Evolutionary conservation across 2,329 filamentous ascomycete species (phyloP).

Genomic region (Colletotrichum caudatum): DNA sequence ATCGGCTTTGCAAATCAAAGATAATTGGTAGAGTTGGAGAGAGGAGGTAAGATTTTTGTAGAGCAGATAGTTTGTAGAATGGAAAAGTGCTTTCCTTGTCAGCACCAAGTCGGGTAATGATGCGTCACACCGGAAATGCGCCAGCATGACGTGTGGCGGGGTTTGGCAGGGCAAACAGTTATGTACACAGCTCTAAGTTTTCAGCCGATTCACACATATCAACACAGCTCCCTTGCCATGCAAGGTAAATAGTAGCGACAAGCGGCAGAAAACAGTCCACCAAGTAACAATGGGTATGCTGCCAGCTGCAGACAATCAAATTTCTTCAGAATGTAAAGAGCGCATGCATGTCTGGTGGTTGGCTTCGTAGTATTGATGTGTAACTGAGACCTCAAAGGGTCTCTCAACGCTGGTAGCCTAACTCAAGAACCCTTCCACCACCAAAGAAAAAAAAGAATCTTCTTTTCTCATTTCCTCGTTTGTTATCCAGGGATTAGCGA

Average conservation of each 20-base stretch:
- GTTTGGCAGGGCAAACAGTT: slow-evolving; percentile 36
- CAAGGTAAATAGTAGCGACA: no score
- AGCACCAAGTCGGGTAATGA: background rate
- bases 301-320: background rate
- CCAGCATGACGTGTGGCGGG: slow-evolving; percentile 42
- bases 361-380: slow-evolving; percentile 8
- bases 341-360: background rate
- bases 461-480: slow-evolving; percentile 3
- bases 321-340: background rate
- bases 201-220: background rate
- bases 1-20: background rate
- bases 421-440: slow-evolving; percentile 10
- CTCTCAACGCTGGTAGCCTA: slow-evolving; percentile 8
- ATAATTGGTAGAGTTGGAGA: background rate
- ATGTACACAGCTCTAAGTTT: background rate
- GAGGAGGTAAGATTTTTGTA: no score
- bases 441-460: background rate
- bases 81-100: slow-evolving; percentile 2
- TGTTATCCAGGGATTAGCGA: slow-evolving; percentile 1
- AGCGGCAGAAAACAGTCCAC: background rate
- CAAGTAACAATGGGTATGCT: no score
- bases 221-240: no score
- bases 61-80: background rate
- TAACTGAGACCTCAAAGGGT: background rate
- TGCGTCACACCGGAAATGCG: slow-evolving; percentile 39